Percentiles rank a stretch among this genome's conserved stretches.
Evolutionary conservation across 1,284 basidiomycete genomes (phyloP).

Genomic region (Mycena sp.): DNA sequence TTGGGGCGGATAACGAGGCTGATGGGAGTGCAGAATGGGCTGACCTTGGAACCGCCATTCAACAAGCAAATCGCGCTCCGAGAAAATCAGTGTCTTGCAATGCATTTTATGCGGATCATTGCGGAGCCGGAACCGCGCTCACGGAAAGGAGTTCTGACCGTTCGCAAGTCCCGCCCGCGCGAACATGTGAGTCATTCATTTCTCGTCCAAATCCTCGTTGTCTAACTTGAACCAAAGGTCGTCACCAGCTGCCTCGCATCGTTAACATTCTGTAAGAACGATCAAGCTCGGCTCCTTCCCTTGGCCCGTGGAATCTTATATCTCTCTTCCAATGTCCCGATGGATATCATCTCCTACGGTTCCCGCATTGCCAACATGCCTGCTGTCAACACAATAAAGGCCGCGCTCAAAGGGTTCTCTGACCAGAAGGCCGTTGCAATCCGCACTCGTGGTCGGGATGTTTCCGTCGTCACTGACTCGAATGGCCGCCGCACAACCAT

Average conservation of each 20-base stretch:
- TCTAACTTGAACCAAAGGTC: neutral
- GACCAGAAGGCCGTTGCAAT: conserved; percentile 14
- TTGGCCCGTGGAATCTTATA: conserved; percentile 34
- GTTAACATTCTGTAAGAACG: conserved; percentile 18
- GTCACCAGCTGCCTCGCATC: neutral
- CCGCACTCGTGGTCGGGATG: neutral
- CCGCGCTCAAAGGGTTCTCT: conserved; percentile 26
- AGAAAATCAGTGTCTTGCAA: neutral
- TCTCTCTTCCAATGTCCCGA: conserved; percentile 35
- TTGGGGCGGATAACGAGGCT: neutral
- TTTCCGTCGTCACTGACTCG: neutral
- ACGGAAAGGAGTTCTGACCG: neutral
- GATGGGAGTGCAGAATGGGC: neutral
- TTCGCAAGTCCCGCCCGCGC: conserved; percentile 1
- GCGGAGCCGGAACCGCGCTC: conserved; percentile 1
- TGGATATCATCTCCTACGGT: conserved; percentile 33
- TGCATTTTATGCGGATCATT: neutral
- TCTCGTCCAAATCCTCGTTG: neutral
- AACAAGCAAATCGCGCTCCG: neutral
- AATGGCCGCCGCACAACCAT: neutral
- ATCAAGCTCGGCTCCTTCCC: conserved; percentile 34
- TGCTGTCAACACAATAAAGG: conserved; percentile 33
- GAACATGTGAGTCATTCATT: neutral
- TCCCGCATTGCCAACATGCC: conserved; percentile 36
- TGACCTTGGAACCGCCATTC: neutral